Evolutionary conservation across 352 stramenopile genomes (phyloP).

Genomic region (Pythium coloratum): DNA sequence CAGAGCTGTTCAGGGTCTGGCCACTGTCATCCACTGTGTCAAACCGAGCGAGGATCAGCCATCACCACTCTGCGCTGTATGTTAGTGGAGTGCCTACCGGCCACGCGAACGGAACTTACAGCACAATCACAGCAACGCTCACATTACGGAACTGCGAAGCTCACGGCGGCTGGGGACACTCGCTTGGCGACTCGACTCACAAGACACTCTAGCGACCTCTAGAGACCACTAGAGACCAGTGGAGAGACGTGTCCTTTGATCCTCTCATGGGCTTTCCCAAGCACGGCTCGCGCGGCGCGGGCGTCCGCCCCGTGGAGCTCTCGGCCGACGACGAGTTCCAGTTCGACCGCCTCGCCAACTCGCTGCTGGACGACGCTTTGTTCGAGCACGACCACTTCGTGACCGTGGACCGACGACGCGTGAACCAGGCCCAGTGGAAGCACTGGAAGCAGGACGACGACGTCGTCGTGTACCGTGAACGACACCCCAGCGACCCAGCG

Average conservation of each 20-base stretch:
- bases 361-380: conserved; percentile 25
- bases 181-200: too few species aligned
- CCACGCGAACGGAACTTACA: neutral
- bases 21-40: neutral
- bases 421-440: conserved; percentile 21
- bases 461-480: conserved; percentile 23
- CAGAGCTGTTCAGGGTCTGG: neutral
- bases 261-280: conserved; percentile 8
- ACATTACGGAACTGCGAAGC: neutral
- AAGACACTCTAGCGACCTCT: too few species aligned
- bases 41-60: conserved; percentile 1
- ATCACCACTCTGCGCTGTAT: neutral
- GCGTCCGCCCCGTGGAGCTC: conserved; percentile 16
- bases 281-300: neutral
- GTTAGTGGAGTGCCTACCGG: neutral
- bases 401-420: conserved; percentile 14
- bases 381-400: conserved; percentile 29
- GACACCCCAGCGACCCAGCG: neutral
- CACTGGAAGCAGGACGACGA: conserved; percentile 27
- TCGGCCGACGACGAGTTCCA: conserved; percentile 24
- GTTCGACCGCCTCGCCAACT: conserved; percentile 21
- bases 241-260: too few species aligned
- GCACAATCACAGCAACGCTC: neutral
- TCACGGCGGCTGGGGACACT: conserved; percentile 2
- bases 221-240: too few species aligned